Percentiles rank a stretch among this genome's conserved stretches.
Conservation (phyloP, 495 filamentous ascomycete genomes). For the Hypoxylon subgilvum region DNA sequence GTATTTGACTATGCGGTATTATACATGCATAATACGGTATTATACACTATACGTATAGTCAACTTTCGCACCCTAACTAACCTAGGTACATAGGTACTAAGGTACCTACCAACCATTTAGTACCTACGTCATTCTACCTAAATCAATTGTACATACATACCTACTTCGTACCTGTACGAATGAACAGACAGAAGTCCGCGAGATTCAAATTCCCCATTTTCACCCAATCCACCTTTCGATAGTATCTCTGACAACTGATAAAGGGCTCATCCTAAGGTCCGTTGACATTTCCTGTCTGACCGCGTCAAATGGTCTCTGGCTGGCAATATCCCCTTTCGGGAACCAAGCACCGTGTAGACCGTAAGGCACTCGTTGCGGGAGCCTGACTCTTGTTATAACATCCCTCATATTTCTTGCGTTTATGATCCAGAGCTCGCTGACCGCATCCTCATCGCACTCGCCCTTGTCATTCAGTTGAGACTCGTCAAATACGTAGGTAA, state of each 20-base stretch:
- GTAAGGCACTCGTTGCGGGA: conserved; percentile 71
- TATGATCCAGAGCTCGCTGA: conserved; percentile 69
- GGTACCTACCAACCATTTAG: background rate
- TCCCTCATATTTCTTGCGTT: conserved; percentile 64
- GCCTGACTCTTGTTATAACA: conserved; percentile 57
- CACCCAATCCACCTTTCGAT: conserved; percentile 31
- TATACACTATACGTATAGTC: no score
- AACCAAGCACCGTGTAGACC: conserved; percentile 73
- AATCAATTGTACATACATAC: background rate
- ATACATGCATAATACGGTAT: no score
- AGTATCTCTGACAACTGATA: conserved; percentile 28
- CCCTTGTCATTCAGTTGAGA: conserved; percentile 57
- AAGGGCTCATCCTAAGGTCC: conserved; percentile 17
- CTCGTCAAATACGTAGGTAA: conserved; percentile 65
- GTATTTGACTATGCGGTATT: no score
- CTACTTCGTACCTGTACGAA: background rate
- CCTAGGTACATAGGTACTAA: background rate
- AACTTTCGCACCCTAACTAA: no score
- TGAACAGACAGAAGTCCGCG: no score
- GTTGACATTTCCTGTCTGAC: conserved; percentile 22
- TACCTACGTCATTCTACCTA: background rate
- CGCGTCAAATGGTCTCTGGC: conserved; percentile 42
- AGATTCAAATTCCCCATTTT: background rate
- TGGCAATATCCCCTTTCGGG: conserved; percentile 57
- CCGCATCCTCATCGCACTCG: conserved; percentile 47